These are phyloP conservation scores for Boletus edulis DNA, from an alignment of 768 basidiomycete genomes.

Conservation along the genomic window DNA sequence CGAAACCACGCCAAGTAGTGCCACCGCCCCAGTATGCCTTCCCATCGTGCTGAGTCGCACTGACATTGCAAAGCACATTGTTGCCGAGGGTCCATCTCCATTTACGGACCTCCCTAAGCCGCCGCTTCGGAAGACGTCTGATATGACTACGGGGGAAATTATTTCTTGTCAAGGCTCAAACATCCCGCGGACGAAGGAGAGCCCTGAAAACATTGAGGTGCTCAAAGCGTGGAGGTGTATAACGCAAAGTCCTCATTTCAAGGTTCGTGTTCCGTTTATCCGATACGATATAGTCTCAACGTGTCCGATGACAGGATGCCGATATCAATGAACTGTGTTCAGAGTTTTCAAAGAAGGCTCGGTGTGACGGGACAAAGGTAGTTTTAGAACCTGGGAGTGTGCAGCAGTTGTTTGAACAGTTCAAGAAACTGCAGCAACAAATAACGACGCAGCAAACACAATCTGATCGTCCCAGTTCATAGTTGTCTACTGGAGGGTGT, in stretches of 20 bases:
- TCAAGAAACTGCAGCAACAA: slow-evolving; percentile 28
- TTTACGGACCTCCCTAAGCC: slow-evolving; percentile 39
- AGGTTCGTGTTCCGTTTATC: slow-evolving; percentile 44
- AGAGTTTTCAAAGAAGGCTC: slow-evolving; percentile 79
- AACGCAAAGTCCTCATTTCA: slow-evolving; percentile 71
- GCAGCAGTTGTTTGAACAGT: slow-evolving; percentile 41
- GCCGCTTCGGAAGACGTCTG: slow-evolving; percentile 41
- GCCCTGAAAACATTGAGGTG: slow-evolving; percentile 73
- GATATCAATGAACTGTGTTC: slow-evolving; percentile 78
- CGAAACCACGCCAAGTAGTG: slow-evolving; percentile 16
- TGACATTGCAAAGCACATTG: slow-evolving; percentile 51
- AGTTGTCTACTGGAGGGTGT: neutral
- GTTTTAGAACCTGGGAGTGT: slow-evolving; percentile 59
- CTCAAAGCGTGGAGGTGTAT: slow-evolving; percentile 78
- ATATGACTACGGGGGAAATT: slow-evolving; percentile 46
- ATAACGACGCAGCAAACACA: slow-evolving; percentile 4
- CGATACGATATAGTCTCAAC: neutral
- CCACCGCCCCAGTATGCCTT: slow-evolving; percentile 28
- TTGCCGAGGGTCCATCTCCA: slow-evolving; percentile 54
- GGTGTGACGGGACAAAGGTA: slow-evolving; percentile 81
- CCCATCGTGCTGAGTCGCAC: slow-evolving; percentile 38
- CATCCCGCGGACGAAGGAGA: slow-evolving; percentile 67
- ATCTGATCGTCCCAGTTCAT: slow-evolving; percentile 15
- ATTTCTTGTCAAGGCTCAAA: slow-evolving; percentile 66
- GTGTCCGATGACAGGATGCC: slow-evolving; percentile 46